Evolutionary conservation across 768 basidiomycete genomes (phyloP).

Genomic region (Suillus plorans): DNA sequence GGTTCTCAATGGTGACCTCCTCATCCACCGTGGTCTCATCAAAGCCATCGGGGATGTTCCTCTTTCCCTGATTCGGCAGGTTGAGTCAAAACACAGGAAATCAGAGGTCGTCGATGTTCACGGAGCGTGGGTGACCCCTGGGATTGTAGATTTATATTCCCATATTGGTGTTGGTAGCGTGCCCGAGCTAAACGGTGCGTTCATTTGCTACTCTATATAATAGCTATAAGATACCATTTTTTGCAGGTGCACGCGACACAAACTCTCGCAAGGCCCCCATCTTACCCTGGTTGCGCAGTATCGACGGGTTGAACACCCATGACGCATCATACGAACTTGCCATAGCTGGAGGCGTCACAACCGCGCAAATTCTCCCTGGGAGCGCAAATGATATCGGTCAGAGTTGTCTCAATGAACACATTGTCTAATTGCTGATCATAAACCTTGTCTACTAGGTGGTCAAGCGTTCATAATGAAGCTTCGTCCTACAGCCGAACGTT

Average conservation of each 20-base stretch:
- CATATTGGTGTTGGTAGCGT: slow-evolving; percentile 44
- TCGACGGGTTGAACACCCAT: slow-evolving; percentile 47
- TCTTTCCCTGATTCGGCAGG: slow-evolving; percentile 16
- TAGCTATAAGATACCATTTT: slow-evolving; percentile 14
- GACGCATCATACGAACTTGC: slow-evolving; percentile 40
- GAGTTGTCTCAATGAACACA: slow-evolving; percentile 9
- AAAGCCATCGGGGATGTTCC: slow-evolving; percentile 52
- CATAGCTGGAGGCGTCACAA: slow-evolving; percentile 48
- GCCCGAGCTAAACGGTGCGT: slow-evolving; percentile 32
- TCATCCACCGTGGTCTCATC: slow-evolving; percentile 72
- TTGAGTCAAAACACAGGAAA: slow-evolving; percentile 28
- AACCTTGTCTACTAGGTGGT: slow-evolving; percentile 35
- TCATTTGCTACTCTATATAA: too few species aligned
- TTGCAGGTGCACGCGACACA: slow-evolving; percentile 47
- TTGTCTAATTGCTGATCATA: neutral
- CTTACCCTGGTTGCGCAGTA: slow-evolving; percentile 57
- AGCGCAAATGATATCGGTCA: slow-evolving; percentile 27
- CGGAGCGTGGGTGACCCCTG: slow-evolving; percentile 80
- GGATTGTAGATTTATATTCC: slow-evolving; percentile 51
- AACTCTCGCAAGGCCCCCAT: slow-evolving; percentile 60
- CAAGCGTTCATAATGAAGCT: slow-evolving; percentile 54
- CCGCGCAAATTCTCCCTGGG: slow-evolving; percentile 52
- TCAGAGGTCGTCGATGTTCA: slow-evolving; percentile 59
- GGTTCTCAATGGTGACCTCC: slow-evolving; percentile 62
- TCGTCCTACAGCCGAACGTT: slow-evolving; percentile 44